Evolutionary conservation across 169 alveolate genomes (phyloP).

Genomic region (Plasmodium gallinaceum): DNA sequence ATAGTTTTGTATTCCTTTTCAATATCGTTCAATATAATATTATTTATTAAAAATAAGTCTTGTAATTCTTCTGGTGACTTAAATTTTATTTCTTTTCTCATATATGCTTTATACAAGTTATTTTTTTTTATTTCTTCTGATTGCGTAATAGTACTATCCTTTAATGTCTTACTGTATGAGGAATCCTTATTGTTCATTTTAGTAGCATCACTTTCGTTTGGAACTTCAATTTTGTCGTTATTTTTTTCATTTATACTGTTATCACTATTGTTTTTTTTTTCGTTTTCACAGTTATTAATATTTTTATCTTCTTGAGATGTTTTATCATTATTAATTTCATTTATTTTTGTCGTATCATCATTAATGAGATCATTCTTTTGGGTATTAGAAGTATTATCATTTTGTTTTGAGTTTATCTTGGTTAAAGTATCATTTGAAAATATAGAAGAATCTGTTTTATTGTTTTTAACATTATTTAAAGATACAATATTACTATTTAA

Average conservation of each 20-base stretch:
- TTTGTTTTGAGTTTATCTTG: background rate
- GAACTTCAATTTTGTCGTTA: background rate
- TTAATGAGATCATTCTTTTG: background rate
- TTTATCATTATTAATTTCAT: background rate
- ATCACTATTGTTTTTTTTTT: background rate
- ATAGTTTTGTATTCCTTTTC: slow-evolving; percentile 55
- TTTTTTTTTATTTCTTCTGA: slow-evolving; percentile 28
- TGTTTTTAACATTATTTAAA: background rate
- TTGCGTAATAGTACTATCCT: background rate
- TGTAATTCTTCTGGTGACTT: slow-evolving; percentile 94
- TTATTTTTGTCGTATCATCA: background rate
- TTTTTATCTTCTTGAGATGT: background rate
- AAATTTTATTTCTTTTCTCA: slow-evolving; percentile 90
- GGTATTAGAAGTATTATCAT: background rate
- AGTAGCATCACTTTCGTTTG: background rate
- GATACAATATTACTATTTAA: background rate
- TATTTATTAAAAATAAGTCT: slow-evolving; percentile 81
- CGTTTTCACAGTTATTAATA: background rate
- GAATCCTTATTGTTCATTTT: background rate
- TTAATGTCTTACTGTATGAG: background rate
- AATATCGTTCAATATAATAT: slow-evolving; percentile 79
- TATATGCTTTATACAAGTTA: slow-evolving; percentile 36
- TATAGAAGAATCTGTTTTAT: background rate
- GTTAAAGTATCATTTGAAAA: background rate
- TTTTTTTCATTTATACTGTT: background rate